Conservation (phyloP, 495 filamentous ascomycete species). For the Stereocaulon alpinum region DNA sequence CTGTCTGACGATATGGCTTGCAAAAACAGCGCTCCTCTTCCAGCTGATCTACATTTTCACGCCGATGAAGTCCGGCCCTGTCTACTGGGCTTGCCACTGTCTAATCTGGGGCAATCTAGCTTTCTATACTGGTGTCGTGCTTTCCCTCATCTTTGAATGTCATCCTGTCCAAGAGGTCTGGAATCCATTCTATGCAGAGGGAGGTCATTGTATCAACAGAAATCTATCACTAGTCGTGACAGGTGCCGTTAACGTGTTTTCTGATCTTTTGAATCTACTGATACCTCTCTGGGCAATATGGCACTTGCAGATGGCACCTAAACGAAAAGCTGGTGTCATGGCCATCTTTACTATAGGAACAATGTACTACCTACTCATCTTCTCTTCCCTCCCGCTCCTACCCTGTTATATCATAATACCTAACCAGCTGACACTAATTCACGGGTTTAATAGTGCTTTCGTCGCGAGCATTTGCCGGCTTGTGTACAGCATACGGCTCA, state of each 20-base stretch:
- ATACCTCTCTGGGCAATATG: conserved; percentile 16
- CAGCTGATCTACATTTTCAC: conserved; percentile 22
- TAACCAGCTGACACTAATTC: neutral
- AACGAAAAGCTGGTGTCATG: conserved; percentile 1
- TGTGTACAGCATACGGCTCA: neutral
- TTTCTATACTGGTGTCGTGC: conserved; percentile 12
- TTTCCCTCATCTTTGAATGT: conserved; percentile 21
- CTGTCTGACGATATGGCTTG: conserved; percentile 1
- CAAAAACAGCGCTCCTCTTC: conserved; percentile 18
- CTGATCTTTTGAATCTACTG: conserved; percentile 14
- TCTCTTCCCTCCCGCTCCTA: neutral
- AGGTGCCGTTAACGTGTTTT: conserved; percentile 14
- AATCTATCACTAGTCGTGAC: neutral
- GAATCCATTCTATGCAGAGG: neutral
- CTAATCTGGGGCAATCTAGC: conserved; percentile 18
- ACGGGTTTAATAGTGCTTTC: conserved; percentile 3
- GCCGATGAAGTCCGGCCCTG: conserved; percentile 7
- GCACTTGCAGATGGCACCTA: conserved; percentile 15
- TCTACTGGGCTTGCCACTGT: conserved; percentile 15
- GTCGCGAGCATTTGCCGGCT: conserved; percentile 16
- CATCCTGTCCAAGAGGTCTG: conserved; percentile 9
- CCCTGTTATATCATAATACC: neutral
- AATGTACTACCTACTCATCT: neutral
- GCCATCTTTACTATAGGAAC: conserved; percentile 8
- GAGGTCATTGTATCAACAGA: conserved; percentile 4